Evolutionary conservation across 345 rosid genomes (phyloP).

Genomic region (Odontarrhena argentea): DNA sequence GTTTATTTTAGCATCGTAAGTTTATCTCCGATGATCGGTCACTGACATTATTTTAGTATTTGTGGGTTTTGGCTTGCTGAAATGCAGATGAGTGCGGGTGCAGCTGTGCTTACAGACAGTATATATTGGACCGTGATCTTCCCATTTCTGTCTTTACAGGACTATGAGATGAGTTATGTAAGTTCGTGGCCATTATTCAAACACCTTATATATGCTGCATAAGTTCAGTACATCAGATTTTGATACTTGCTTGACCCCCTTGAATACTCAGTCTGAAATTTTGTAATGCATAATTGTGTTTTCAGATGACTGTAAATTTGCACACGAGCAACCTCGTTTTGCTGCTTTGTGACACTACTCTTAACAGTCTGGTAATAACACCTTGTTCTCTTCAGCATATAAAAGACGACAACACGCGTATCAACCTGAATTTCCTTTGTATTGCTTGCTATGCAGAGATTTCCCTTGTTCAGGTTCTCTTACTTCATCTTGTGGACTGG

Average conservation of each 20-base stretch:
- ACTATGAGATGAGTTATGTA: slow-evolving; percentile 55
- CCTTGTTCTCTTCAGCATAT: background rate
- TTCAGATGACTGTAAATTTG: slow-evolving; percentile 64
- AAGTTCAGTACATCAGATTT: background rate
- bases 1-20: background rate
- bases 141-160: slow-evolving; percentile 60
- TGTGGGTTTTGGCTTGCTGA: slow-evolving; percentile 20
- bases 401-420: background rate
- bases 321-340: slow-evolving; percentile 61
- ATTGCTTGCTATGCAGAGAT: slow-evolving; percentile 46
- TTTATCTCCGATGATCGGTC: background rate
- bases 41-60: background rate
- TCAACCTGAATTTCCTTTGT: slow-evolving; percentile 16
- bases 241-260: slow-evolving; percentile 1
- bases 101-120: slow-evolving; percentile 65
- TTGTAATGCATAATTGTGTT: slow-evolving; percentile 21
- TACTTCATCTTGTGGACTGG: slow-evolving; percentile 71
- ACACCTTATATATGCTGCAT: background rate
- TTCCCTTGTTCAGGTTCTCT: slow-evolving; percentile 66
- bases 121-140: slow-evolving; percentile 69
- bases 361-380: slow-evolving; percentile 60
- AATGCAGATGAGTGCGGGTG: slow-evolving; percentile 61
- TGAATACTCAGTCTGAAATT: background rate
- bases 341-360: slow-evolving; percentile 58
- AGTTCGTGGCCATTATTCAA: slow-evolving; percentile 33